These are phyloP conservation scores for Cladosporium sp. DNA, from an alignment of 2,329 filamentous ascomycete genomes.

Conservation along the genomic window DNA sequence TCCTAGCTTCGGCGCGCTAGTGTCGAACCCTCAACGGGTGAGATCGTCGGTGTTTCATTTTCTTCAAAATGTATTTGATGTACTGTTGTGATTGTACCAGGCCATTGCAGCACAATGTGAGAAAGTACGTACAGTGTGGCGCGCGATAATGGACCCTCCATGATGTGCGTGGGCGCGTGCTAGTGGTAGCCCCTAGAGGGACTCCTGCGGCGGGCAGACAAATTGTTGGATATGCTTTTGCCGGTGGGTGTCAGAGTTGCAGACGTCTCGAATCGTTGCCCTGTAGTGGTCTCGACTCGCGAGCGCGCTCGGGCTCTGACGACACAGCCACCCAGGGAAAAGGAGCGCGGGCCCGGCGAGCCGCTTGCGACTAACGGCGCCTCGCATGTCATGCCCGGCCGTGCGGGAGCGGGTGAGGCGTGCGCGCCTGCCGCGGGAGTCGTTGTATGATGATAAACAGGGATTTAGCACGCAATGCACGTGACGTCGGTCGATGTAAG, in stretches of 20 bases:
- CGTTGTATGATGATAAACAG: neutral
- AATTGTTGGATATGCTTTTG: constrained; percentile 3
- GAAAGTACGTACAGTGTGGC: neutral
- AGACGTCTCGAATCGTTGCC: constrained; percentile 9
- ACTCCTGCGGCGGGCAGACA: neutral
- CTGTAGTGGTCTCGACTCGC: neutral
- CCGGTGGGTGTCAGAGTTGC: constrained; percentile 5
- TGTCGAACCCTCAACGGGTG: too few relatives aligned
- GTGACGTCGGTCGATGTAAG: neutral
- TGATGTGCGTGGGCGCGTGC: neutral
- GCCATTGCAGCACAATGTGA: too few relatives aligned
- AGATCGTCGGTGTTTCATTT: too few relatives aligned
- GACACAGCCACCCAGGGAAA: neutral
- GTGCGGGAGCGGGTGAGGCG: too few relatives aligned
- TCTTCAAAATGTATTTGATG: too few relatives aligned
- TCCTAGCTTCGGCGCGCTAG: too few relatives aligned
- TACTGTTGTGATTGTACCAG: too few relatives aligned
- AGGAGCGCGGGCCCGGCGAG: too few relatives aligned
- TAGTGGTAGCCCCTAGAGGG: neutral
- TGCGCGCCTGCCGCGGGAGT: neutral
- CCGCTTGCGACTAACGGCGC: neutral
- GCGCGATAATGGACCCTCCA: neutral
- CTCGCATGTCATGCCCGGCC: neutral
- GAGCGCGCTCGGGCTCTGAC: neutral
- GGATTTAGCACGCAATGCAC: neutral